phyloP scores from a whole-genome alignment of 306 rosid genomes.

The Begonia masoniana region DNA sequence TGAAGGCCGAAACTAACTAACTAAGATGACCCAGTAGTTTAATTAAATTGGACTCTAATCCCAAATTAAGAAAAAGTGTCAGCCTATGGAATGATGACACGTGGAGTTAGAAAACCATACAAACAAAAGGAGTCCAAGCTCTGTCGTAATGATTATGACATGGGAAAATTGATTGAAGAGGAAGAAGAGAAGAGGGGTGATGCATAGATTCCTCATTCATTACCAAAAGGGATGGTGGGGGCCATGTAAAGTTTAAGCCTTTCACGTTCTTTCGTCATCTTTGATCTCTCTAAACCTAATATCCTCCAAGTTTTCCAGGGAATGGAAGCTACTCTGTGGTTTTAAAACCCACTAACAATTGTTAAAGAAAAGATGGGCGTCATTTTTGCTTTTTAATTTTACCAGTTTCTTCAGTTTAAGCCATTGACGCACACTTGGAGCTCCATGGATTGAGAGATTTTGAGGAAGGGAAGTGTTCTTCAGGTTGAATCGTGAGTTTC shows the following conservation, averaged over 20 bases:
- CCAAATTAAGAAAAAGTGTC: no score
- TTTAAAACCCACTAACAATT: not conserved
- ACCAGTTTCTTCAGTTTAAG: not conserved
- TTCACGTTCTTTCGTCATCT: constrained; percentile 10
- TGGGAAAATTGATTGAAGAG: no score
- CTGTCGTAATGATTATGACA: not conserved
- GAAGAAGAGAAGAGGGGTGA: not conserved
- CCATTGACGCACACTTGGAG: not conserved
- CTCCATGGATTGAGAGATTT: no score
- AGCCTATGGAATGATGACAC: not conserved
- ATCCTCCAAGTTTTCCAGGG: not conserved
- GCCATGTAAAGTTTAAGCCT: not conserved
- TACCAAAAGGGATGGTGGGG: not conserved
- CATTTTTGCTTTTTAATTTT: not conserved
- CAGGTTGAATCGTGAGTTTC: no score
- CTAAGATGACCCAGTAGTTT: no score
- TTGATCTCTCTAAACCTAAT: not conserved
- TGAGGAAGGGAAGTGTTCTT: no score
- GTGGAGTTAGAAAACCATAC: no score
- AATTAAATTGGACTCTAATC: no score
- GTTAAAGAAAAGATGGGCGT: not conserved
- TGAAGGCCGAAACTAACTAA: no score
- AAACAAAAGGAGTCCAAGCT: no score
- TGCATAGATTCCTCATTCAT: not conserved
- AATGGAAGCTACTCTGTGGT: not conserved